Base-by-base conservation (phyloP, 805 yeast species). In the Yarrowia sp. region DNA sequence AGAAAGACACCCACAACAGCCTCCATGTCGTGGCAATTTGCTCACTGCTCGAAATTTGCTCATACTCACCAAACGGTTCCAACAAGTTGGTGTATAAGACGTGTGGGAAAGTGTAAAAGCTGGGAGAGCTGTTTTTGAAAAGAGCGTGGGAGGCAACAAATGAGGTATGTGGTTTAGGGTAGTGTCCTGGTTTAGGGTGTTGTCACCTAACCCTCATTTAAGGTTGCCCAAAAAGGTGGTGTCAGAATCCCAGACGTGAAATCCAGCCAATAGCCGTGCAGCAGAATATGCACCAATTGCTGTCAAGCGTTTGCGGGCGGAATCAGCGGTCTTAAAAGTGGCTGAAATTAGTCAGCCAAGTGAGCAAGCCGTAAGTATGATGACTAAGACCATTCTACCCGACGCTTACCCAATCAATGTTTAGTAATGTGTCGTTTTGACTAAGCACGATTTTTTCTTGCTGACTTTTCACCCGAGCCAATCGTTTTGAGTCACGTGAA, bases 41-140 rank as follows among this genome's bases (percentile, higher is more conserved):
- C 58, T 51, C 58, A 35, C 16, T 42, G 22, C 8, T 16, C 32
- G 21, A n/a, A 21, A 51, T 51, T 51, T 51, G 58, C 58, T 51
- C 58, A 51, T 51, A 51, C 58, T 51, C 42, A 51, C 58, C 58
- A 51, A 51, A 51, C 35, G n/a, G 58, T 51, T 51, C 42, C 42
- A 42, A 51, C 58, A 51, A 51, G 32, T 51, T 51, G 58, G 58
- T 51, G 58, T 51, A 51, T 35, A 33, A 51, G 42, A 51, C 58
- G 58, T 51, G 58, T 51, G 58, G 41, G 58, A 51, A 51, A 51
- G 58, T 51, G 58, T 51, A 51, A 51, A 51, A 51, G 58, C 58
- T 32, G 58, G 42, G 42, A 51, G 58, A 51, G 42, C 58, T 33
- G 42, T 51, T 51, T 51, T 47, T 47, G 39, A 47, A 35, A 51